These are phyloP conservation scores for Blastomyces emzantsi DNA, from an alignment of 2,329 filamentous ascomycete species.

Conservation along the genomic window DNA sequence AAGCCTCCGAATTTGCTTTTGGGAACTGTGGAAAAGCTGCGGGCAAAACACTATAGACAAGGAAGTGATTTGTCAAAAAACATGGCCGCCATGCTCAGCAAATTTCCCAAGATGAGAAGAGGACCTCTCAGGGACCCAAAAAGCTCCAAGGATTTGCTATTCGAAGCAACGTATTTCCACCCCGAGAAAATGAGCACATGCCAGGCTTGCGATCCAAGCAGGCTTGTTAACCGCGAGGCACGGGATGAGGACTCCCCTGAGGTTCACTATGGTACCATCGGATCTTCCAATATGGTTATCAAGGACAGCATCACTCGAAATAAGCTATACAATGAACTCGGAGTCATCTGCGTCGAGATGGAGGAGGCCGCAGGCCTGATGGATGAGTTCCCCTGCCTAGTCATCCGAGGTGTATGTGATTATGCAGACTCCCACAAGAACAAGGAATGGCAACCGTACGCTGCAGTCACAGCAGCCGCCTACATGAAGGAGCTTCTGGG, in stretches of 20 bases:
- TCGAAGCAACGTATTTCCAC: background rate
- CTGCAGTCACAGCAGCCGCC: constrained; percentile 12
- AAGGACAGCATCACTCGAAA: constrained; percentile 14
- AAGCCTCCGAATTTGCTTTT: background rate
- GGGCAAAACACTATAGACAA: background rate
- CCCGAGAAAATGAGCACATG: background rate
- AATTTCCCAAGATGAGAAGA: background rate
- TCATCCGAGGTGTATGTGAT: constrained; percentile 25
- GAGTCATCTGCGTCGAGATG: constrained; percentile 8
- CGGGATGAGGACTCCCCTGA: constrained; percentile 6
- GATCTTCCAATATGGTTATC: constrained; percentile 11
- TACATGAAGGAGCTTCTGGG: constrained; percentile 11
- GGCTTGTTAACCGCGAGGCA: background rate
- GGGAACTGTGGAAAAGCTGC: background rate
- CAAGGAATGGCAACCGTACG: constrained; percentile 26
- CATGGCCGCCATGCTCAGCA: background rate
- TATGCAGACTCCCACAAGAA: constrained; percentile 16
- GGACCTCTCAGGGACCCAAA: background rate
- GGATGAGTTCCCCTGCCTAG: constrained; percentile 28
- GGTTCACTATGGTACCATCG: constrained; percentile 12
- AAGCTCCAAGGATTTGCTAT: background rate
- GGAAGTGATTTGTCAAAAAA: background rate
- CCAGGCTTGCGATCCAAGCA: background rate
- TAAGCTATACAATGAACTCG: constrained; percentile 6
- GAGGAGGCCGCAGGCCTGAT: constrained; percentile 7